Conservation (phyloP, 768 basidiomycete genomes). For the Lactifluus rugatus region DNA sequence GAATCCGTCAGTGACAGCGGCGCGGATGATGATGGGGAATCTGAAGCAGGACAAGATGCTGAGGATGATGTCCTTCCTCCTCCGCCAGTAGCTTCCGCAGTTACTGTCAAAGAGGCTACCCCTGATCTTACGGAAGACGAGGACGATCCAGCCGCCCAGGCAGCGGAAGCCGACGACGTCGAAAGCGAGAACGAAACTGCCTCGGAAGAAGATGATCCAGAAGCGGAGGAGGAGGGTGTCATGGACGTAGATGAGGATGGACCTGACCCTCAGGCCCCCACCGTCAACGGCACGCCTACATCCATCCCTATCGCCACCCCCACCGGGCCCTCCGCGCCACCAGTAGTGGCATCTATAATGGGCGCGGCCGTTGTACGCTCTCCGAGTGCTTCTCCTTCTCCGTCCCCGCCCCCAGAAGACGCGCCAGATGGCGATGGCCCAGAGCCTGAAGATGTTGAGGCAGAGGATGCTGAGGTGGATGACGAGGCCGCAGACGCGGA, state of each 20-base stretch:
- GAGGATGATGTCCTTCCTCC: conserved; percentile 33
- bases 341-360: conserved; percentile 11
- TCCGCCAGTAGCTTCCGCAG: conserved; percentile 17
- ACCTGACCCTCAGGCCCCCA: conserved; percentile 6
- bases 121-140: conserved; percentile 29
- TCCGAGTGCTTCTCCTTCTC: conserved; percentile 12
- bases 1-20: conserved; percentile 16
- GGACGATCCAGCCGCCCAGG: conserved; percentile 26
- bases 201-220: conserved; percentile 22
- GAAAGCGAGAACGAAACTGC: conserved; percentile 20
- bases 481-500: conserved; percentile 28
- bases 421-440: conserved; percentile 17
- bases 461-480: conserved; percentile 23
- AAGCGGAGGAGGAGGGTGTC: conserved; percentile 20
- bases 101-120: conserved; percentile 20
- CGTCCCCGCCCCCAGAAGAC: conserved; percentile 16
- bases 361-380: neutral
- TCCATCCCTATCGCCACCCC: conserved; percentile 22
- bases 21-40: conserved; percentile 22
- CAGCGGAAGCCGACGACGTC: conserved; percentile 19
- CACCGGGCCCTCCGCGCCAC: conserved; percentile 1
- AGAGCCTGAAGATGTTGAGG: conserved; percentile 23
- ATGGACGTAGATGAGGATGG: conserved; percentile 28
- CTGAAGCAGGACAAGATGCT: conserved; percentile 16
- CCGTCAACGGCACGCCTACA: conserved; percentile 5